Percentiles rank a stretch among this genome's conserved stretches.
Conservation (phyloP, 2,329 filamentous ascomycete species). For the Biscogniauxia mediterranea region DNA sequence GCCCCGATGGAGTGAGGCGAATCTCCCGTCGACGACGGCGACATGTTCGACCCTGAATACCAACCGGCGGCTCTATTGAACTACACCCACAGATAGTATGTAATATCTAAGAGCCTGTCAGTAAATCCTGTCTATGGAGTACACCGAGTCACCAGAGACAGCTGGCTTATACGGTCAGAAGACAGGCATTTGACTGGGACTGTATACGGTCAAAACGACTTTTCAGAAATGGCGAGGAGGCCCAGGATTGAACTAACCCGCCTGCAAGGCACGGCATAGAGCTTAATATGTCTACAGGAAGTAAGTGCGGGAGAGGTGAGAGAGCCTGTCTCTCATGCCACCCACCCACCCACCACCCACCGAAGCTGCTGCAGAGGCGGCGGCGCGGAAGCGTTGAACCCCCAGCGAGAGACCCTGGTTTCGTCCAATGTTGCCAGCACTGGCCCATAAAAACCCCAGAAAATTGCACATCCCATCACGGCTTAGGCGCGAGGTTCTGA, state of each 20-base stretch:
- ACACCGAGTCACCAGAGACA: conserved; percentile 26
- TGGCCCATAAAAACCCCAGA: conserved; percentile 19
- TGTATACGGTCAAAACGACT: conserved; percentile 17
- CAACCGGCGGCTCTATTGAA: conserved; percentile 19
- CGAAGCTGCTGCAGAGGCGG: conserved; percentile 28
- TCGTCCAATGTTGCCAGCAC: conserved; percentile 8
- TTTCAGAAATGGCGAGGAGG: conserved; percentile 25
- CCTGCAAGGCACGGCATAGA: conserved; percentile 31
- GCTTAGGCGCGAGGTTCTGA: conserved; percentile 13
- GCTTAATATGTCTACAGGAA: conserved; percentile 31
- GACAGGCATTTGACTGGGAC: conserved; percentile 27
- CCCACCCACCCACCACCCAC: conserved; percentile 16
- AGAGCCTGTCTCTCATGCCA: conserved; percentile 16
- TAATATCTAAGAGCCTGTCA: conserved; percentile 3
- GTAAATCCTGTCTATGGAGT: conserved; percentile 9
- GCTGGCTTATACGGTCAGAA: conserved; percentile 20
- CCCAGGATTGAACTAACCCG: conserved; percentile 19
- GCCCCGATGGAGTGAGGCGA: conserved; percentile 46
- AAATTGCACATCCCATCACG: conserved; percentile 21
- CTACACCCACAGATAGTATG: conserved; percentile 15
- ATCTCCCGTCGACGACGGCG: conserved; percentile 53
- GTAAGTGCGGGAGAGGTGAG: conserved; percentile 20
- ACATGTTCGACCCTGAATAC: conserved; percentile 39
- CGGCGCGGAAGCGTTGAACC: conserved; percentile 26
- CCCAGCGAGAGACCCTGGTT: conserved; percentile 23